Evolutionary conservation across 768 basidiomycete genomes (phyloP), one percentile per base, ranked within the genome.

Genomic region (Suillus variegatus): DNA sequence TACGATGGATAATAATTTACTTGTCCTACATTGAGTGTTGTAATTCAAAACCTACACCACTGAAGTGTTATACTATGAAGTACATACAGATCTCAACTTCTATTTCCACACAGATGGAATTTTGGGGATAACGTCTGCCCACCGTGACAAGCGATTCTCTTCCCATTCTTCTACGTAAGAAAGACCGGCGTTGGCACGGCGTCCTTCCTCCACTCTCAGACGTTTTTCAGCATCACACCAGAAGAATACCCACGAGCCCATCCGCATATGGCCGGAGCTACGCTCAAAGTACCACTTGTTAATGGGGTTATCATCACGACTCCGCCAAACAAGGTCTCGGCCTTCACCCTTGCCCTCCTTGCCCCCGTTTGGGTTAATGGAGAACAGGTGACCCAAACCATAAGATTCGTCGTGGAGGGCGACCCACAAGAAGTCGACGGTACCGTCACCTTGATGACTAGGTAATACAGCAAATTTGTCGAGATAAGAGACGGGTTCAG

Each of bases 241-340:
- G 77, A 99, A 99, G 71, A 99, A 77, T 54, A 94, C 88, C 94
- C 97, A 99, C 32, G 88, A 81, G 13, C 90, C 91, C 82, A 91
- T 85, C 68, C 93, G 85, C 46, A 95, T 67, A 79, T 98, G 96
- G 22, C 97, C 97, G 22, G 90, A 91, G 74, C 91, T 93, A 41
- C 97, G 88, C 73, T 99, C 97, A 69, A 94, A 98, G 79, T 99
- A 99, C 97, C 97, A 99, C 79, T 95, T 97, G 80, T 99, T 99
- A 64, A 99, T 88, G 0, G 95, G 96, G 76, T 99, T 99, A 79
- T 97, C 85, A 8, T 91, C 84, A 63, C 97, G 85, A 75, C 90
- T 92, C 55, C 97, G 87, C 97, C 97, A 99, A 46, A 99, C 95
- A 65, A 99, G 84, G 74, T 99, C 97, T 52, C 88, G 83, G n/a